Evolutionary conservation across 352 stramenopile genomes (phyloP).

Genomic region (Phytophthora chlamydospora): DNA sequence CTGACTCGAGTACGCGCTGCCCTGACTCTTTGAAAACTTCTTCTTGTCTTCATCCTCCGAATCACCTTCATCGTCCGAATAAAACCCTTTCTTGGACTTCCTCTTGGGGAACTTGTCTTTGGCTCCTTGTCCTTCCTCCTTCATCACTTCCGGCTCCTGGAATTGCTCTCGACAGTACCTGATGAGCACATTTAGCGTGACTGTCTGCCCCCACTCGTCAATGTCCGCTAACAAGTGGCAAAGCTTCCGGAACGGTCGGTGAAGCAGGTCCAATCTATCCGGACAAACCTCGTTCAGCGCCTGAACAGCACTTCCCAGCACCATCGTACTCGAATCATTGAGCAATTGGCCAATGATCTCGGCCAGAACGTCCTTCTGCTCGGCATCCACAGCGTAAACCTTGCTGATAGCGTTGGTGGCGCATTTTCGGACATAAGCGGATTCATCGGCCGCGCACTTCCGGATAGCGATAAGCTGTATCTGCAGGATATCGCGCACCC

Average conservation of each 20-base stretch:
- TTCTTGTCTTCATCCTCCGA: conserved; percentile 54
- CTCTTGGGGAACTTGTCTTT: conserved; percentile 68
- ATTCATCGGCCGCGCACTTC: conserved; percentile 92
- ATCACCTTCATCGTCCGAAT: conserved; percentile 96
- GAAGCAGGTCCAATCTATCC: conserved; percentile 94
- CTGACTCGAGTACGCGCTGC: conserved; percentile 32
- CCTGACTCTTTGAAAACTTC: conserved; percentile 23
- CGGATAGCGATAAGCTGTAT: conserved; percentile 98
- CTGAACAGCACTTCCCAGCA: conserved; percentile 95
- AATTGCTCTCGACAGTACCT: conserved; percentile 98
- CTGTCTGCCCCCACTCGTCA: conserved; percentile 98
- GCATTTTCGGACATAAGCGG: conserved; percentile 98
- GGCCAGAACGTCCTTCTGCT: conserved; percentile 91
- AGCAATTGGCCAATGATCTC: conserved; percentile 95
- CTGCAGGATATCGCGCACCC: conserved; percentile 98
- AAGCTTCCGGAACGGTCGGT: conserved; percentile 96
- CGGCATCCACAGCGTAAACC: conserved; percentile 89
- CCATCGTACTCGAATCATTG: conserved; percentile 96
- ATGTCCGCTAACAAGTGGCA: conserved; percentile 98
- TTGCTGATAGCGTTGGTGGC: conserved; percentile 96
- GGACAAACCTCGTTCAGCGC: conserved; percentile 97
- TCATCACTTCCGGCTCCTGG: conserved; percentile 75
- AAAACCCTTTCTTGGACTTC: conserved; percentile 93
- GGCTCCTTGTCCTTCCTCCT: conserved; percentile 46
- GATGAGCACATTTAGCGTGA: conserved; percentile 93